phyloP scores from a whole-genome alignment of 257 asterid species.

The Hygrophila difformis region DNA sequence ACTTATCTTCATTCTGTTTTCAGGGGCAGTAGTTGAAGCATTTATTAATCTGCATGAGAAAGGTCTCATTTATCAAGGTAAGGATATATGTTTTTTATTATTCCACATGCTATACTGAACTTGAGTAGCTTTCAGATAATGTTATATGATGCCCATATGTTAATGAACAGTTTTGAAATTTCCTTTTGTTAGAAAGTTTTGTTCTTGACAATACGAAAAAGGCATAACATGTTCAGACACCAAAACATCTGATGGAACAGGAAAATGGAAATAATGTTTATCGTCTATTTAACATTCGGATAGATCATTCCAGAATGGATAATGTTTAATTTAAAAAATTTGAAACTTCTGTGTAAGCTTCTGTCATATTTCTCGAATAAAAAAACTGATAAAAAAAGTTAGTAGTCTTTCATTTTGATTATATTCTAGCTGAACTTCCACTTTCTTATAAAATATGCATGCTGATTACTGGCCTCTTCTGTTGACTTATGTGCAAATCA shows the following conservation, averaged over 20 bases:
- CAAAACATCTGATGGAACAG: conserved; percentile 1
- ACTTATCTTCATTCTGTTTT: conserved; percentile 22
- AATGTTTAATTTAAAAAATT: too few relatives aligned
- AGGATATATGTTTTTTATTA: conserved; percentile 9
- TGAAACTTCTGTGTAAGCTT: too few relatives aligned
- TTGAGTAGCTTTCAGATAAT: conserved; percentile 7
- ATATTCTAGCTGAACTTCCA: too few relatives aligned
- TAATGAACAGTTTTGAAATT: neutral
- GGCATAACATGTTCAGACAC: conserved; percentile 5
- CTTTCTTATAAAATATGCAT: neutral
- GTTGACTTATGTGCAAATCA: neutral
- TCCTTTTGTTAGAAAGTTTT: conserved; percentile 3
- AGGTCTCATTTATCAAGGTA: conserved; percentile 95
- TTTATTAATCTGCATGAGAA: conserved; percentile 93
- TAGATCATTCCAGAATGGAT: neutral
- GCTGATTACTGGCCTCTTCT: neutral
- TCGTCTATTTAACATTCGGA: too few relatives aligned
- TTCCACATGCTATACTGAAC: conserved; percentile 3
- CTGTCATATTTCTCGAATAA: too few relatives aligned
- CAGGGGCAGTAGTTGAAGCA: conserved; percentile 96
- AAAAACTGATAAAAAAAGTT: too few relatives aligned
- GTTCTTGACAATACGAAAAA: conserved; percentile 10
- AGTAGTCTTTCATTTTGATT: too few relatives aligned
- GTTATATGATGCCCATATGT: conserved; percentile 6
- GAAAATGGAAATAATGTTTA: conserved; percentile 2